Conservation (phyloP, 495 filamentous ascomycete genomes). For the Penicillium bovifimosum region DNA sequence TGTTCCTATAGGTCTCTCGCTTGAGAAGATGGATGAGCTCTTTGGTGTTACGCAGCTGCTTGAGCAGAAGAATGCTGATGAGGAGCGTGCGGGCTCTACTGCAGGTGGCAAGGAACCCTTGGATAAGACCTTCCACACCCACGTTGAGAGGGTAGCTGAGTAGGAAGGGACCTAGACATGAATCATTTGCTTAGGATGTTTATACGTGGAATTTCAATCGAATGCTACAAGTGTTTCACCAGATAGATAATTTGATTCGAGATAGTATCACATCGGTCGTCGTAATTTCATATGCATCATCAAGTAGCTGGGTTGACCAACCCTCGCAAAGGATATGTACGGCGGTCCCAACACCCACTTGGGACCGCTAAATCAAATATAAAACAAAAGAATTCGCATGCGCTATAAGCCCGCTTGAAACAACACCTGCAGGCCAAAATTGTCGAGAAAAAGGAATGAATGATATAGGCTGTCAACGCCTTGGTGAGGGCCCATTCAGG, state of each 20-base stretch:
- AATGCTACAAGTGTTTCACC: not conserved
- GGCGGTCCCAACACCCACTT: not conserved
- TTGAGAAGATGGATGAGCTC: constrained; percentile 47
- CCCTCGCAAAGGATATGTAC: constrained; percentile 9
- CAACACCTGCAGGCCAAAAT: not conserved
- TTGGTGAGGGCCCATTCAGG: not conserved
- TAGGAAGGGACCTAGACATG: no score
- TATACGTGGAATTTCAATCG: not conserved
- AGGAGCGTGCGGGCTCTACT: constrained; percentile 11
- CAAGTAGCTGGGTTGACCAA: not conserved
- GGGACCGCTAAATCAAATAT: not conserved
- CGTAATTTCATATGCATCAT: constrained; percentile 19
- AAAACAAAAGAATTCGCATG: constrained; percentile 8
- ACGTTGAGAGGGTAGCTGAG: constrained; percentile 8
- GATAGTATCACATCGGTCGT: constrained; percentile 12
- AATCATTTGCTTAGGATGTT: not conserved
- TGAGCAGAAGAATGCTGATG: constrained; percentile 18
- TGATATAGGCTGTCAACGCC: not conserved
- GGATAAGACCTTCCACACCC: constrained; percentile 7
- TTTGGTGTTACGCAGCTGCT: constrained; percentile 43
- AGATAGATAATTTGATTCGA: not conserved
- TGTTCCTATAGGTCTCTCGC: constrained; percentile 26
- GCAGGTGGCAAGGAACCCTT: constrained; percentile 2
- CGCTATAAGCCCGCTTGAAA: constrained; percentile 14
- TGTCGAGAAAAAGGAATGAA: not conserved